These are phyloP conservation scores for Mucor irregularis DNA, from an alignment of 371 early-diverging fungal genomes.

Conservation along the genomic window DNA sequence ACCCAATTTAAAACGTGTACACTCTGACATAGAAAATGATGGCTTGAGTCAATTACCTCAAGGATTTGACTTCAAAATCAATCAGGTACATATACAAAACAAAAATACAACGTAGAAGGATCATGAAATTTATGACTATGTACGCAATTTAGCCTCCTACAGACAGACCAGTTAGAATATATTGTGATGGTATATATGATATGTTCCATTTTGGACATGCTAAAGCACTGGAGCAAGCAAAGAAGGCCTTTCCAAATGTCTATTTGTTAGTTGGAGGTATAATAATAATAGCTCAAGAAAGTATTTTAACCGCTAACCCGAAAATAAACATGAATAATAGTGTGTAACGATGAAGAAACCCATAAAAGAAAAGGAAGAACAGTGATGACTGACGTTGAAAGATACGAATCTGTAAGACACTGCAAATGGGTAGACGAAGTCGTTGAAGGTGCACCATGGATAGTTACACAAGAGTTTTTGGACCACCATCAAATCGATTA, in stretches of 20 bases:
- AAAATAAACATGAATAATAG: slow-evolving; percentile 26
- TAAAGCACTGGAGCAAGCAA: slow-evolving; percentile 93
- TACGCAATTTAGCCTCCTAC: slow-evolving; percentile 53
- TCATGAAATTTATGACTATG: background rate
- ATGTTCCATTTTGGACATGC: slow-evolving; percentile 96
- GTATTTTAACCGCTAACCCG: too few species aligned
- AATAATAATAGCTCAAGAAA: background rate
- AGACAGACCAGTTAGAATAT: slow-evolving; percentile 81
- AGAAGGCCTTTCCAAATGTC: slow-evolving; percentile 87
- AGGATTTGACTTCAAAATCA: slow-evolving; percentile 23
- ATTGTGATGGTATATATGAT: slow-evolving; percentile 95
- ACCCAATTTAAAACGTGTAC: background rate
- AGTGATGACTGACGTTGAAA: slow-evolving; percentile 82
- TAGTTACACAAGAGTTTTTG: slow-evolving; percentile 83
- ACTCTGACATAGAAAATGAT: background rate
- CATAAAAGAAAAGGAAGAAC: slow-evolving; percentile 86
- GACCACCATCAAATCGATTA: slow-evolving; percentile 87
- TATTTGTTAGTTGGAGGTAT: slow-evolving; percentile 90
- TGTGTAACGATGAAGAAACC: slow-evolving; percentile 81
- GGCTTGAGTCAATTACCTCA: background rate
- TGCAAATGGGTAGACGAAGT: slow-evolving; percentile 97
- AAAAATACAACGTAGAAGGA: background rate
- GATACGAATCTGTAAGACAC: slow-evolving; percentile 85
- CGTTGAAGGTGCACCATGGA: slow-evolving; percentile 86
- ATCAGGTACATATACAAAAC: slow-evolving; percentile 14